These are phyloP conservation scores for Lipomyces sp. DNA, from an alignment of 805 yeast species.

Conservation along the genomic window DNA sequence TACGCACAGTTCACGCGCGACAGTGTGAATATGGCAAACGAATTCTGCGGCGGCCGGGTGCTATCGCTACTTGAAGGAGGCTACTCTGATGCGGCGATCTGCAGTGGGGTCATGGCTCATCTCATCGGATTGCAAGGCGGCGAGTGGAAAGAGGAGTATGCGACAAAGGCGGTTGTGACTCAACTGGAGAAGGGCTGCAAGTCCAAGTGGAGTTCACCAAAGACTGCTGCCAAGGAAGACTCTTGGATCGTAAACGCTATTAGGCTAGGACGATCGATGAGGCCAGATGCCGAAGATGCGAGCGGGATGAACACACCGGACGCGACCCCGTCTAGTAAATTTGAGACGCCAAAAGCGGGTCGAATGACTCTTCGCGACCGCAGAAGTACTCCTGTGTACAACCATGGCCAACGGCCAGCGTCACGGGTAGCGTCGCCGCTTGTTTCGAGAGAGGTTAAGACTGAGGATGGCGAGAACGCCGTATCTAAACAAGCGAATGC, in stretches of 20 bases:
- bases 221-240: slow-evolving; percentile 7
- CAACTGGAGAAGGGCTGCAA: slow-evolving; percentile 22
- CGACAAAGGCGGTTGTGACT: neutral
- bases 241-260: slow-evolving; percentile 33
- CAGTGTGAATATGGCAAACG: slow-evolving; percentile 63
- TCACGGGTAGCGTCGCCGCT: slow-evolving; percentile 2
- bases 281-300: slow-evolving; percentile 26
- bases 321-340: slow-evolving; percentile 1
- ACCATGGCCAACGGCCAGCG: neutral
- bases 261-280: slow-evolving; percentile 35
- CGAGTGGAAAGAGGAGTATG: slow-evolving; percentile 18
- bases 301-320: neutral
- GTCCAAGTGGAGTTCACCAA: slow-evolving; percentile 17
- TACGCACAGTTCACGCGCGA: slow-evolving; percentile 70
- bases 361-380: slow-evolving; percentile 13
- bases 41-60: slow-evolving; percentile 58
- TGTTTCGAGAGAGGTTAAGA: neutral
- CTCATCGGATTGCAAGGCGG: slow-evolving; percentile 58
- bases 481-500: too few species aligned
- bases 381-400: slow-evolving; percentile 9
- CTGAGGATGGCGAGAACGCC: too few species aligned
- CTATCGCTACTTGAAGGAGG: slow-evolving; percentile 81
- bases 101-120: slow-evolving; percentile 78
- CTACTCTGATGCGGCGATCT: slow-evolving; percentile 74
- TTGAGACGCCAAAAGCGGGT: slow-evolving; percentile 1